phyloP scores from a whole-genome alignment of 768 basidiomycete species.

The Hortiboletus flavorubellus region DNA sequence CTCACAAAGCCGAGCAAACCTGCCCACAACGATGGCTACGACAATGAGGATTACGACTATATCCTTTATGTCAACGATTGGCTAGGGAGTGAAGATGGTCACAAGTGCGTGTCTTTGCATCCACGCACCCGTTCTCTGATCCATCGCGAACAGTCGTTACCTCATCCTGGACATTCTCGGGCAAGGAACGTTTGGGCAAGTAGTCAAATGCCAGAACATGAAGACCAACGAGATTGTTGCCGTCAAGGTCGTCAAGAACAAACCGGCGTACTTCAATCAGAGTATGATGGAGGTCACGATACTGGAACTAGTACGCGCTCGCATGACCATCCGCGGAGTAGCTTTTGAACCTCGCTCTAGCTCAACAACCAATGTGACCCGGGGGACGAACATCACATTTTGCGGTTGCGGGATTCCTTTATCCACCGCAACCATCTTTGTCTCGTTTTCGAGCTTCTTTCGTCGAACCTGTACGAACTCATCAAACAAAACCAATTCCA shows the following conservation, averaged over 20 bases:
- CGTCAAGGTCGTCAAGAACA: slow-evolving; percentile 99
- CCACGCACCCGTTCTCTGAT: slow-evolving; percentile 5
- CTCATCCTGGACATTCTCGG: slow-evolving; percentile 97
- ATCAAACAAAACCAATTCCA: slow-evolving; percentile 99
- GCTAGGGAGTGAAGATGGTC: slow-evolving; percentile 89
- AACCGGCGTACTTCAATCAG: slow-evolving; percentile 99
- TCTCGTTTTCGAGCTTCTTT: slow-evolving; percentile 95
- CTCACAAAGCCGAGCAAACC: slow-evolving; percentile 98
- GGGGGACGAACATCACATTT: slow-evolving; percentile 92
- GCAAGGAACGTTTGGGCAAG: slow-evolving; percentile 98
- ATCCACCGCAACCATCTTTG: slow-evolving; percentile 96
- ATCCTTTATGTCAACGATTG: slow-evolving; percentile 99
- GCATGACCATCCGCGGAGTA: neutral
- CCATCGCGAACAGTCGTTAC: slow-evolving; percentile 54
- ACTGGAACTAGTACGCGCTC: slow-evolving; percentile 78
- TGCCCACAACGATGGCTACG: slow-evolving; percentile 92
- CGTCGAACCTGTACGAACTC: slow-evolving; percentile 96
- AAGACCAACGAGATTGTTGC: slow-evolving; percentile 98
- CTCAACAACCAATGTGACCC: slow-evolving; percentile 94
- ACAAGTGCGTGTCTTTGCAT: slow-evolving; percentile 64
- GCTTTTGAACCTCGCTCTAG: slow-evolving; percentile 38
- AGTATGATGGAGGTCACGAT: slow-evolving; percentile 99
- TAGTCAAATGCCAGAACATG: slow-evolving; percentile 99
- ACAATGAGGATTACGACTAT: slow-evolving; percentile 99
- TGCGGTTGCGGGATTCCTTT: slow-evolving; percentile 93